A percentile compares a stretch with the other conserved stretches of the same genome.
phyloP scores from a whole-genome alignment of 2,329 filamentous ascomycete species.

The Malbranchea zuffiana region DNA sequence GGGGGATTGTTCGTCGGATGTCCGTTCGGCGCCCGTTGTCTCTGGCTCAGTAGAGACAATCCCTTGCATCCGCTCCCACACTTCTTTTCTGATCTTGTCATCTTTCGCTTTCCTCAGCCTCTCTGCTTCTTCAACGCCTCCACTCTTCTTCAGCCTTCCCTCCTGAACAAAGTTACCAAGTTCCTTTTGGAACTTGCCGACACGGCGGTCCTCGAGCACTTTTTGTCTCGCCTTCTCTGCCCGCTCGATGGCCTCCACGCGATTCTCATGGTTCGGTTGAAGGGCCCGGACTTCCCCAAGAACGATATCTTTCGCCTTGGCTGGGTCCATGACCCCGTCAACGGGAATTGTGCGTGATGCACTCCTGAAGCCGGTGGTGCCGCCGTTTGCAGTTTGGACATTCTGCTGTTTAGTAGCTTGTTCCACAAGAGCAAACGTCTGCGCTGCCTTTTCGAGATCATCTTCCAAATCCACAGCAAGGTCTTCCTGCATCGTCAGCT shows the following conservation, averaged over 20 bases:
- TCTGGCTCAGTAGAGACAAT: conserved; percentile 40
- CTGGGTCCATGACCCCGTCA: conserved; percentile 54
- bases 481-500: conserved; percentile 93
- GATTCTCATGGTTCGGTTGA: conserved; percentile 85
- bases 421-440: conserved; percentile 90
- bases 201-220: conserved; percentile 65
- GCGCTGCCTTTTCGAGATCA: conserved; percentile 85
- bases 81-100: conserved; percentile 72
- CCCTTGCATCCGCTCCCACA: conserved; percentile 44
- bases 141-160: conserved; percentile 88
- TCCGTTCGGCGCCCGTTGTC: conserved; percentile 23
- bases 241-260: conserved; percentile 92
- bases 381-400: conserved; percentile 48
- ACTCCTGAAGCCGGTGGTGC: conserved; percentile 35
- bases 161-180: conserved; percentile 76
- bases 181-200: conserved; percentile 74
- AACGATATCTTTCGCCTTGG: conserved; percentile 77
- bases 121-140: conserved; percentile 89
- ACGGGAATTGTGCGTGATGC: conserved; percentile 43
- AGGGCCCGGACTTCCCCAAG: conserved; percentile 87
- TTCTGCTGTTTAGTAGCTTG: conserved; percentile 96
- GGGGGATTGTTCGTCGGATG: conserved; percentile 5
- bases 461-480: conserved; percentile 84
- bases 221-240: conserved; percentile 84
- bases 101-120: conserved; percentile 73